Base-by-base conservation (phyloP, 1,139 yeast species). In the Blastobotrys petasosporus region DNA sequence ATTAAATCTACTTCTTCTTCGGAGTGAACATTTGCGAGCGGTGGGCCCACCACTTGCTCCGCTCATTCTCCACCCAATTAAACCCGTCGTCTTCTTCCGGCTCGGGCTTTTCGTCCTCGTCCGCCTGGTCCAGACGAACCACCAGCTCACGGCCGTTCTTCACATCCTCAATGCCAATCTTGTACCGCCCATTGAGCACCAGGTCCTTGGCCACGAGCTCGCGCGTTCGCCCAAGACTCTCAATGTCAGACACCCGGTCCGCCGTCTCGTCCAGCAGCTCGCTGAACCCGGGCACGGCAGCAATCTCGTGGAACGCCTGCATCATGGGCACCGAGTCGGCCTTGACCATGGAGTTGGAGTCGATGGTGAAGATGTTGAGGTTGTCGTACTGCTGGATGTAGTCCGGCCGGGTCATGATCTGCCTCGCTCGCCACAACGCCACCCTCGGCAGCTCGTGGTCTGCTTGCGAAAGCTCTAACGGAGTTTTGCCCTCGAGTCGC, bases 281-380 rank as follows among this genome's bases (percentile, higher is more conserved):
- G 46, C 82, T 82, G 57, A 85, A 85, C 16, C 81, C 83, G 0
- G 86, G 85, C 63, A 79, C 80, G 1, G 78, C 67, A 0, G 83
- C 84, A 45, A 85, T 82, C 58, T 85, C 94, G 50, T 83, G 79
- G 61, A 85, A 85, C 2, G 92, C 94, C 55, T 90, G 75, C 94
- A 85, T 84, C 94, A 85, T 85, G 1, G 94, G 90, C 1, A 84
- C 83, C 2, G 85, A 79, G 61, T 85, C 95, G 0, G 95, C 92
- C 35, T 84, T 68, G 2, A 85, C 95, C 48, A 81, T 71, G 0
- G 88, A 80, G 30, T 58, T 49, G 0, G 87, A 78, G 63, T 85
- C 94, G 46, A 85, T 77, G 1, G 94, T 83, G 62, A 85, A 85
- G 20, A 85, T 77, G 62, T 85, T 85, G 53, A 85, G 66, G 55